phyloP scores from a whole-genome alignment of 768 basidiomycete species.

The Galerina marginata region DNA sequence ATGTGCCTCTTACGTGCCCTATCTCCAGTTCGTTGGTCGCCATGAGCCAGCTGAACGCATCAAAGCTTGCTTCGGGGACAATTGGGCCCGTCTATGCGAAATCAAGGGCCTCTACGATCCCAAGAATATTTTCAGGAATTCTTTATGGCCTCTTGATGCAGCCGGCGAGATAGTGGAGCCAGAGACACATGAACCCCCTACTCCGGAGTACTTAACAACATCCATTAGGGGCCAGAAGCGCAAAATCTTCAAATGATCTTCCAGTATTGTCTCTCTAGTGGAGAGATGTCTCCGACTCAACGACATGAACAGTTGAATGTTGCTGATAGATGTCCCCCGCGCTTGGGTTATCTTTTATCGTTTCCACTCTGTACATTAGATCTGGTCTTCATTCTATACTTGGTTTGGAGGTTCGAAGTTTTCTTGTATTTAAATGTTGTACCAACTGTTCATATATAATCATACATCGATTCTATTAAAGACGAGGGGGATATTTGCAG shows the following conservation, averaged over 20 bases:
- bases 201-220: conserved; percentile 40
- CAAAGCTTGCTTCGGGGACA: conserved; percentile 72
- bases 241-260: conserved; percentile 19
- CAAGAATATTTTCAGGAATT: conserved; percentile 72
- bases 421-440: too few species aligned
- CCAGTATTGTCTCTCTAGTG: too few species aligned
- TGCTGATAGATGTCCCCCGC: too few species aligned
- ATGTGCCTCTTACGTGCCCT: not conserved
- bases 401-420: too few species aligned
- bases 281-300: too few species aligned
- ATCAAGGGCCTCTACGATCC: conserved; percentile 85
- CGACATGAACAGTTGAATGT: too few species aligned
- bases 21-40: conserved; percentile 72
- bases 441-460: too few species aligned
- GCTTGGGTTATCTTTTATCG: too few species aligned
- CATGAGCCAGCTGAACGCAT: conserved; percentile 67
- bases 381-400: too few species aligned
- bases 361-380: too few species aligned
- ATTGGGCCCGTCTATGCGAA: conserved; percentile 71
- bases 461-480: too few species aligned
- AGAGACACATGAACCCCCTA: conserved; percentile 65
- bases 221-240: conserved; percentile 28
- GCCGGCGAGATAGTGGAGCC: conserved; percentile 60
- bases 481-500: too few species aligned
- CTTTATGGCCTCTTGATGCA: conserved; percentile 79